Evolutionary conservation across 495 filamentous ascomycete species (phyloP).

Genomic region (Penicillium coffeae): DNA sequence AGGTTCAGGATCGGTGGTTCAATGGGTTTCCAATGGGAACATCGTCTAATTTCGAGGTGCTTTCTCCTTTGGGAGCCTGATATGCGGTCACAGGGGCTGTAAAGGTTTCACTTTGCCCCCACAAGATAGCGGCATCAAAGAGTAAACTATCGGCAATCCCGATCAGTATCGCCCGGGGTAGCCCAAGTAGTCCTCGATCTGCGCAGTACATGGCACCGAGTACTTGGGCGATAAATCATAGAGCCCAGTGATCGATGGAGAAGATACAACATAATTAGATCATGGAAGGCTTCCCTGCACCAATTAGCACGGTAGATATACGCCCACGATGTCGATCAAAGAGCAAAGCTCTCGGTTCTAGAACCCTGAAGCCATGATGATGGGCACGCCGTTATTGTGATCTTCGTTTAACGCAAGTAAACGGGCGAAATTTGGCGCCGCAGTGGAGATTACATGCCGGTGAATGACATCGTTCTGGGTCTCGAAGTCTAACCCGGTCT

Average conservation of each 20-base stretch:
- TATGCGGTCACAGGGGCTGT: background rate
- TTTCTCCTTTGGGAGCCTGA: background rate
- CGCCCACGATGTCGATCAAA: too few species aligned
- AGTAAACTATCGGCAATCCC: constrained; percentile 12
- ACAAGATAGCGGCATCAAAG: constrained; percentile 1
- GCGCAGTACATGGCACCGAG: constrained; percentile 24
- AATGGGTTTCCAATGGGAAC: constrained; percentile 6
- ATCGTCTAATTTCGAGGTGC: background rate
- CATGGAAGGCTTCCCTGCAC: too few species aligned
- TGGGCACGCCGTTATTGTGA: background rate
- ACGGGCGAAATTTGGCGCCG: background rate
- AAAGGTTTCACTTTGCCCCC: background rate
- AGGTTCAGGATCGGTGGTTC: constrained; percentile 12
- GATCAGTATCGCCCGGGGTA: constrained; percentile 15
- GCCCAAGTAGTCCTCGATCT: constrained; percentile 19
- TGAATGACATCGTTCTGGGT: constrained; percentile 7
- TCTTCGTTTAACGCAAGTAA: background rate
- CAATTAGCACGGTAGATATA: too few species aligned
- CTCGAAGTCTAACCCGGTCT: constrained; percentile 12
- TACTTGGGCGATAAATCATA: constrained; percentile 8
- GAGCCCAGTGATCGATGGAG: background rate
- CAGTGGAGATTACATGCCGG: constrained; percentile 1
- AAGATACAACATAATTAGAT: too few species aligned
- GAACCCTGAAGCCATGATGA: background rate
- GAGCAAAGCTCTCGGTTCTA: background rate